Evolutionary conservation across 129 eudicot genomes (phyloP).

Genomic region (Helianthus annuus): DNA sequence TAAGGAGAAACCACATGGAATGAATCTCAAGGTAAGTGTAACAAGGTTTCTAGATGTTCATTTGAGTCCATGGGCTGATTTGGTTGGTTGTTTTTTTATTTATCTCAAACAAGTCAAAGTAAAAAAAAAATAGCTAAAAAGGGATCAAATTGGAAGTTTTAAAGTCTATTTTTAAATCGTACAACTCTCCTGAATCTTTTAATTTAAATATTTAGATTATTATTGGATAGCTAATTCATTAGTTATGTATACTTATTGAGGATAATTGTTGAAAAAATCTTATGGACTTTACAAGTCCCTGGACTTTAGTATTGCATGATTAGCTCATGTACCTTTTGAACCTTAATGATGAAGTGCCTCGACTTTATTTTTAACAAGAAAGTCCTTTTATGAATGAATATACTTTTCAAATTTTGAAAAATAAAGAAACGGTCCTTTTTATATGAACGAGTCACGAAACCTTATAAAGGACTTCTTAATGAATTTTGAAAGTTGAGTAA

Average conservation of each 20-base stretch:
- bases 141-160: neutral
- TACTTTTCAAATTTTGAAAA: neutral
- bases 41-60: slow-evolving; percentile 8
- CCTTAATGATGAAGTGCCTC: neutral
- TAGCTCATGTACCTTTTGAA: neutral
- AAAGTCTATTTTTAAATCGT: slow-evolving; percentile 1
- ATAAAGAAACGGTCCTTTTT: neutral
- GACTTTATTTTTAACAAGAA: slow-evolving; percentile 3
- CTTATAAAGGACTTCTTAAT: neutral
- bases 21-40: slow-evolving; percentile 72
- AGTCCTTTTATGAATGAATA: neutral
- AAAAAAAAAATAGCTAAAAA: slow-evolving; percentile 1
- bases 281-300: neutral
- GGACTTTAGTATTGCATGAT: neutral
- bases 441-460: neutral
- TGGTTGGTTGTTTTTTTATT: neutral
- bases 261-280: neutral
- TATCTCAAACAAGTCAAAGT: neutral
- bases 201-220: neutral
- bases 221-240: neutral
- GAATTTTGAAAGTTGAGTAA: neutral
- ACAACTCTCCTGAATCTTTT: neutral
- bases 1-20: slow-evolving; percentile 73
- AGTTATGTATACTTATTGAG: neutral
- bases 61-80: neutral